phyloP scores from a whole-genome alignment of 1,139 yeast genomes.

The Protomyces pachydermus region DNA sequence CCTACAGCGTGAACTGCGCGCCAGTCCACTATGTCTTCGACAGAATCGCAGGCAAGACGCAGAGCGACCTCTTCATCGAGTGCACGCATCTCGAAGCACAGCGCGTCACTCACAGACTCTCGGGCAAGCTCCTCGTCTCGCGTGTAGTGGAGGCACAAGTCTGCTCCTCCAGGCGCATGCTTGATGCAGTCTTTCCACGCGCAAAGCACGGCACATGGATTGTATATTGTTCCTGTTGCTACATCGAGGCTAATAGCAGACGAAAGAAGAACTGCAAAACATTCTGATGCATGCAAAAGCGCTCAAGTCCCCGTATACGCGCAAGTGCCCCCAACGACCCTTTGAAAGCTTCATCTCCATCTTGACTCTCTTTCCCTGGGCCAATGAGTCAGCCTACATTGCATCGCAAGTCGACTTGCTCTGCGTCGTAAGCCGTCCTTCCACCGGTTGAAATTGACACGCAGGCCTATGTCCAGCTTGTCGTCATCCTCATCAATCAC shows the following conservation, averaged over 20 bases:
- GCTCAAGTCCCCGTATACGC: slow-evolving; percentile 22
- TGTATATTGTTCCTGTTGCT: background rate
- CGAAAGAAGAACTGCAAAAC: slow-evolving; percentile 18
- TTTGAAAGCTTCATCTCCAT: slow-evolving; percentile 20
- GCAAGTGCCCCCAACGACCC: slow-evolving; percentile 24
- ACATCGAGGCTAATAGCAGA: background rate
- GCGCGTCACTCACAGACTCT: slow-evolving; percentile 22
- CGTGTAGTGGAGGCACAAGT: slow-evolving; percentile 20
- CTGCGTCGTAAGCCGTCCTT: background rate
- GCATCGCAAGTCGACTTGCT: slow-evolving; percentile 11
- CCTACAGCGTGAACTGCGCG: slow-evolving; percentile 10
- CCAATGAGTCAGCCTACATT: background rate
- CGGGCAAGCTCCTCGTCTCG: slow-evolving; percentile 17
- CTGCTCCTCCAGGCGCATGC: slow-evolving; percentile 13
- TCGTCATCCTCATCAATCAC: slow-evolving; percentile 12
- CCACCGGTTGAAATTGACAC: background rate
- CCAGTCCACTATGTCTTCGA: slow-evolving; percentile 9
- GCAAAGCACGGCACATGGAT: slow-evolving; percentile 8
- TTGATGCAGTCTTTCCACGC: slow-evolving; percentile 18
- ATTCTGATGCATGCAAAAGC: slow-evolving; percentile 19
- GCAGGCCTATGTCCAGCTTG: slow-evolving; percentile 4
- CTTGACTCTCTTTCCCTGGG: slow-evolving; percentile 18
- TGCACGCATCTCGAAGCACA: slow-evolving; percentile 25
- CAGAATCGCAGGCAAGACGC: slow-evolving; percentile 28
- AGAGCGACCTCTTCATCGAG: slow-evolving; percentile 24